Conservation (phyloP, 805 yeast genomes). For the Isabelozyma rhagii region DNA sequence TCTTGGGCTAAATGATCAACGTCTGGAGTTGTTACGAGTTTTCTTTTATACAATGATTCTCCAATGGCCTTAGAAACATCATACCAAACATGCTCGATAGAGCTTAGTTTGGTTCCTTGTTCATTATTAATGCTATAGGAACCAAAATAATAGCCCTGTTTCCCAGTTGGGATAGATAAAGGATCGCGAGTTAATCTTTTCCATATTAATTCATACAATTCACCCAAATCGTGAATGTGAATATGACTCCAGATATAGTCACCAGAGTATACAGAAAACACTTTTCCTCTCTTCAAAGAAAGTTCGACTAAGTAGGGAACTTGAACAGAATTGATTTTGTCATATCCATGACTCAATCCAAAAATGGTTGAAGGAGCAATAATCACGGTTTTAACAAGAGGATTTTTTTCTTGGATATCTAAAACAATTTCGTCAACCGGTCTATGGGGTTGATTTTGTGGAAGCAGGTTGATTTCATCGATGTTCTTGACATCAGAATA, state of each 20-base stretch:
- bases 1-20: slow-evolving; percentile 12
- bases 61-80: slow-evolving; percentile 20
- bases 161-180: slow-evolving; percentile 21
- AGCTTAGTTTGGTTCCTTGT: slow-evolving; percentile 7
- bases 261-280: slow-evolving; percentile 27
- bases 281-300: slow-evolving; percentile 13
- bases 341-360: slow-evolving; percentile 30
- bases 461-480: slow-evolving; percentile 21
- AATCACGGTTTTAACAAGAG: slow-evolving; percentile 24
- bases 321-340: slow-evolving; percentile 23
- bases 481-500: slow-evolving; percentile 20
- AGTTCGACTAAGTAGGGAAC: slow-evolving; percentile 21
- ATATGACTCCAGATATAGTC: slow-evolving; percentile 31
- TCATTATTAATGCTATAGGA: slow-evolving; percentile 12
- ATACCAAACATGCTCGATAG: slow-evolving; percentile 24
- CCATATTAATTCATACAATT: slow-evolving; percentile 17
- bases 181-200: slow-evolving; percentile 13
- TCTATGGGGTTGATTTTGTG: slow-evolving; percentile 26
- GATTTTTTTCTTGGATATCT: slow-evolving; percentile 24
- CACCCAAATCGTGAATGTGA: slow-evolving; percentile 32
- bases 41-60: slow-evolving; percentile 10
- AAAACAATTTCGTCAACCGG: slow-evolving; percentile 27
- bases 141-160: slow-evolving; percentile 34
- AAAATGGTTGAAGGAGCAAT: slow-evolving; percentile 33
- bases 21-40: slow-evolving; percentile 9